Conservation (phyloP, 768 basidiomycete genomes). For the Russula sp. region DNA sequence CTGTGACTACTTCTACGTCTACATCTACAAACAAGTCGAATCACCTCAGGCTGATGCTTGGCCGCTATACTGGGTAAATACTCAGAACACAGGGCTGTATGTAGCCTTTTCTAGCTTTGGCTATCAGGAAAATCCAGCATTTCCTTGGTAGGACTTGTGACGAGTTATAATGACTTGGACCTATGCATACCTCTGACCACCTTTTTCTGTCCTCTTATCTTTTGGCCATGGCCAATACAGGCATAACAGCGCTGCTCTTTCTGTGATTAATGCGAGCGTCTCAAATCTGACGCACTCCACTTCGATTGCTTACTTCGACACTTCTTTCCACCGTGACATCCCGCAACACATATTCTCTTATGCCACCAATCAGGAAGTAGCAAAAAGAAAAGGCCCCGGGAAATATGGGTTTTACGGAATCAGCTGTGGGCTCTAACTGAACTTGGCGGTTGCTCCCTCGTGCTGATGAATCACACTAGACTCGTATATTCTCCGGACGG, state of each 20-base stretch:
- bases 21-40: no score
- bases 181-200: constrained; percentile 38
- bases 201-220: not conserved
- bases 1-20: no score
- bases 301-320: constrained; percentile 85
- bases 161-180: constrained; percentile 46
- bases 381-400: constrained; percentile 59
- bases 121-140: no score
- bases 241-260: constrained; percentile 38
- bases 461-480: not conserved
- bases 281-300: constrained; percentile 56
- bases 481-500: not conserved
- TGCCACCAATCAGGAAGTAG: constrained; percentile 60
- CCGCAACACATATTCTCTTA: constrained; percentile 74
- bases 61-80: no score
- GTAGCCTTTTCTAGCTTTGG: no score
- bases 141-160: no score
- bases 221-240: not conserved
- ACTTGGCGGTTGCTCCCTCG: not conserved
- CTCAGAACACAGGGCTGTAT: no score
- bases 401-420: constrained; percentile 94
- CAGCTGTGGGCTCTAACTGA: constrained; percentile 49
- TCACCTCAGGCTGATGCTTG: no score
- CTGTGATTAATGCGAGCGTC: constrained; percentile 57
- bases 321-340: constrained; percentile 74